Percentiles rank a stretch among this genome's conserved stretches.
Conservation (phyloP, 129 eudicot species). For the Tagetes patula region DNA sequence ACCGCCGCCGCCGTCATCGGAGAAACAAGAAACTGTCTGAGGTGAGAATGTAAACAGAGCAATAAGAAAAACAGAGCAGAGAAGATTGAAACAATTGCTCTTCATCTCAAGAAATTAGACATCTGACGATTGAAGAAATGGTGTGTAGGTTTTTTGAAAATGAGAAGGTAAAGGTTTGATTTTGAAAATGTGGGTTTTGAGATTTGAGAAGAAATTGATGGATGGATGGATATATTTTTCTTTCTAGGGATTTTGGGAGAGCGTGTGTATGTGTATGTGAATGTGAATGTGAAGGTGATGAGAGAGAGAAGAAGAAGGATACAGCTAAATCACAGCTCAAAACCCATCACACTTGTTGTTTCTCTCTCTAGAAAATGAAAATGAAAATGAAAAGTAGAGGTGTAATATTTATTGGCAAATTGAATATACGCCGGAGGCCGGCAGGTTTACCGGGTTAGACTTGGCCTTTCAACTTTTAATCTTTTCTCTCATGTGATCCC, state of each 20-base stretch:
- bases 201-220: conserved; percentile 27
- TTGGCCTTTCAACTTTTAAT: conserved; percentile 17
- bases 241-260: conserved; percentile 61
- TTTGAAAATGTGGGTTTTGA: conserved; percentile 23
- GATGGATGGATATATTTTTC: neutral
- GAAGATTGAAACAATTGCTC: conserved; percentile 32
- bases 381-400: conserved; percentile 17
- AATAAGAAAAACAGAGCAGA: conserved; percentile 10
- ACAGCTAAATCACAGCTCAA: conserved; percentile 99
- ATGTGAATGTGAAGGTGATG: neutral
- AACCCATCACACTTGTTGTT: conserved; percentile 49
- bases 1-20: conserved; percentile 17
- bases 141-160: neutral
- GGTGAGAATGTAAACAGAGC: conserved; percentile 1
- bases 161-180: neutral
- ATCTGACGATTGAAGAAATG: conserved; percentile 34
- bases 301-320: conserved; percentile 25
- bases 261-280: conserved; percentile 10
- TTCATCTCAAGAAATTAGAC: conserved; percentile 52
- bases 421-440: conserved; percentile 34
- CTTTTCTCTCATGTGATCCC: neutral
- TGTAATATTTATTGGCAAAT: conserved; percentile 10
- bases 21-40: neutral
- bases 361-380: conserved; percentile 21
- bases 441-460: conserved; percentile 33